Percentiles rank a stretch among this genome's conserved stretches.
These are phyloP conservation scores for Adenanthera pavonina DNA, from an alignment of 306 rosid species.

Conservation along the genomic window DNA sequence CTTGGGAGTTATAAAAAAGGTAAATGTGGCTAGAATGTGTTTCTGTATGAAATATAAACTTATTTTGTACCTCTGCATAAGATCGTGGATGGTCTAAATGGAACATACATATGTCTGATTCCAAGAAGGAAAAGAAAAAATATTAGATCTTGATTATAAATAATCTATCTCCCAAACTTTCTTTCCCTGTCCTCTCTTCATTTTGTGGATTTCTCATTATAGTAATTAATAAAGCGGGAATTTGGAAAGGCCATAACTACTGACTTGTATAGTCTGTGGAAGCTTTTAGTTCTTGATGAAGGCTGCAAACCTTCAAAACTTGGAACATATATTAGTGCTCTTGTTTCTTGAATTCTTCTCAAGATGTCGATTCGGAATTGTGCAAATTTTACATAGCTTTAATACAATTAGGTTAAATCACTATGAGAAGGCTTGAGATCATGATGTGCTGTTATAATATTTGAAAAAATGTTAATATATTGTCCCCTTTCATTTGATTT, in stretches of 20 bases:
- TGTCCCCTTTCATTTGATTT: constrained; percentile 3
- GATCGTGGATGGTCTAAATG: constrained; percentile 35
- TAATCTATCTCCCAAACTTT: not conserved
- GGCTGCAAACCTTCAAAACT: not conserved
- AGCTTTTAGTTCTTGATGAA: not conserved
- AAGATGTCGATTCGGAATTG: not conserved
- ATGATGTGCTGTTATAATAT: constrained; percentile 7
- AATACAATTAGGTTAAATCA: not conserved
- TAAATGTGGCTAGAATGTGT: constrained; percentile 40
- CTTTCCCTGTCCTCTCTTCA: not conserved
- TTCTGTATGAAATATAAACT: constrained; percentile 15
- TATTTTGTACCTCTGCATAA: constrained; percentile 5
- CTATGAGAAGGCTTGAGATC: constrained; percentile 21
- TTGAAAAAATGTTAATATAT: not conserved
- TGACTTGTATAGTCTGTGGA: no score
- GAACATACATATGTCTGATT: constrained; percentile 13
- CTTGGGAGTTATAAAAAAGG: constrained; percentile 89
- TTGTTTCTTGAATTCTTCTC: not conserved
- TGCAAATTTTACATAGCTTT: not conserved
- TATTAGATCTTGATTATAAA: not conserved
- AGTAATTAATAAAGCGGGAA: no score
- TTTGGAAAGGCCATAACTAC: no score
- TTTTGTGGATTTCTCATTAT: not conserved
- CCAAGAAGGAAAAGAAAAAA: not conserved
- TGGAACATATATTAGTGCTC: not conserved